Base-by-base conservation (phyloP, 2,329 filamentous ascomycete species). In the Colletotrichum salicis region DNA sequence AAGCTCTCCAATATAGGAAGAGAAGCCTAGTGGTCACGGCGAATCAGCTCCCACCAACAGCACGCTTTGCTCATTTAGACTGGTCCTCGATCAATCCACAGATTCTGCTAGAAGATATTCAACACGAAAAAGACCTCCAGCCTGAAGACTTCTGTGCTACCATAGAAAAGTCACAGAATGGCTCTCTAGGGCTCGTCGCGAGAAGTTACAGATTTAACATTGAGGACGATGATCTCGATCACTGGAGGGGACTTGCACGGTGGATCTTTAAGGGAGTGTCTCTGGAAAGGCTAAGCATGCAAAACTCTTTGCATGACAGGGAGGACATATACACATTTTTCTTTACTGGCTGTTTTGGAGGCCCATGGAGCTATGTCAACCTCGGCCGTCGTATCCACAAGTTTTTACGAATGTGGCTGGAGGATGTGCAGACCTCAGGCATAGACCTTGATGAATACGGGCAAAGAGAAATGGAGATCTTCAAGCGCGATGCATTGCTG, bases 51-150 rank as follows among this genome's bases (percentile, higher is more conserved):
- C n/a, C 57, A 2, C 2, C 19, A 1, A 13, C 55, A 15, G 1
- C 2, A 13, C 67, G 67, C 0, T 66, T 55, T 8, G 0, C 4
- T 6, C 13, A 12, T 24, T 15, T 70, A 11, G 1, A n/a, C 4
- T 70, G 61, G 67, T 0, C 0, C 1, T 1, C 1, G 1, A 4
- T 64, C 15, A 0, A 35, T 0, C 60, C 60, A 5, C 0, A 24
- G 8, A 1, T 64, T 5, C 11, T 69, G 4, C 24, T 66, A 1
- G 10, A 57, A 4, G 61, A 54, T 10, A 13, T 64, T 7, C 31
- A n/a, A 10, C 24, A 41, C 27, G 10, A 33, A 8, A 22, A 15
- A 2, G 37, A n/a, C 22, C 48, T 64, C 2, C 8, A 55, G 2
- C 61, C 61, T n/a, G 61, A 31, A 3, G 61, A n/a, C 5, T 64